phyloP scores from a whole-genome alignment of 306 rosid species.

The Citrullus amarus region DNA sequence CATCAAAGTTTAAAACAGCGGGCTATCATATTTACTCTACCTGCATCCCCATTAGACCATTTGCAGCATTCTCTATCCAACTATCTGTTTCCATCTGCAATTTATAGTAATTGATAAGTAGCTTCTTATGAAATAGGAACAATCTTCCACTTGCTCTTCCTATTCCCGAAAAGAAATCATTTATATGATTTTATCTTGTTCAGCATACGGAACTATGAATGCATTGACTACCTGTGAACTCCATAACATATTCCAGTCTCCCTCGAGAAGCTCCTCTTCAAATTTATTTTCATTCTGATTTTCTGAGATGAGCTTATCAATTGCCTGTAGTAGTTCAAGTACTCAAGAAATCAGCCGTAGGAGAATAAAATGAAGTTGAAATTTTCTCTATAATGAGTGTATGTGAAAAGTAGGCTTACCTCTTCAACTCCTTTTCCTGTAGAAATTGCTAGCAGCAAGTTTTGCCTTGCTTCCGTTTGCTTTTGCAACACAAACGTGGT shows the following conservation, averaged over 20 bases:
- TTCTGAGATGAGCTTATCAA: constrained; percentile 48
- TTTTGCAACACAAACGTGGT: constrained; percentile 91
- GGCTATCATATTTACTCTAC: constrained; percentile 17
- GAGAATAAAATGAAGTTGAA: background rate
- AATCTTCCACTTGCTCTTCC: background rate
- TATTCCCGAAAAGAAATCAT: background rate
- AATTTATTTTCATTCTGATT: constrained; percentile 20
- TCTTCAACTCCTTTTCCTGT: constrained; percentile 38
- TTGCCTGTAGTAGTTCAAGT: constrained; percentile 39
- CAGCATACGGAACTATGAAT: background rate
- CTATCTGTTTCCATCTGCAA: constrained; percentile 77
- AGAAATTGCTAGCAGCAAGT: constrained; percentile 58
- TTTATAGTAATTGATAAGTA: background rate
- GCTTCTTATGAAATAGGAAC: background rate
- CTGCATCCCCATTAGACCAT: constrained; percentile 90
- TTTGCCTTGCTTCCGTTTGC: constrained; percentile 73
- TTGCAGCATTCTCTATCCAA: constrained; percentile 93
- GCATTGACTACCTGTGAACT: constrained; percentile 70
- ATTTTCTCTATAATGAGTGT: background rate
- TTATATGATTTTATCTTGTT: background rate
- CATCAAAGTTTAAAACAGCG: background rate
- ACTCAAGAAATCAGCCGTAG: background rate
- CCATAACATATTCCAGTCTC: constrained; percentile 92
- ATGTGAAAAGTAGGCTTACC: constrained; percentile 23
- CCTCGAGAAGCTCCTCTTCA: constrained; percentile 58